Evolutionary conservation across 371 early-diverging fungal species (phyloP).

Genomic region (Haplosporangium sp.): DNA sequence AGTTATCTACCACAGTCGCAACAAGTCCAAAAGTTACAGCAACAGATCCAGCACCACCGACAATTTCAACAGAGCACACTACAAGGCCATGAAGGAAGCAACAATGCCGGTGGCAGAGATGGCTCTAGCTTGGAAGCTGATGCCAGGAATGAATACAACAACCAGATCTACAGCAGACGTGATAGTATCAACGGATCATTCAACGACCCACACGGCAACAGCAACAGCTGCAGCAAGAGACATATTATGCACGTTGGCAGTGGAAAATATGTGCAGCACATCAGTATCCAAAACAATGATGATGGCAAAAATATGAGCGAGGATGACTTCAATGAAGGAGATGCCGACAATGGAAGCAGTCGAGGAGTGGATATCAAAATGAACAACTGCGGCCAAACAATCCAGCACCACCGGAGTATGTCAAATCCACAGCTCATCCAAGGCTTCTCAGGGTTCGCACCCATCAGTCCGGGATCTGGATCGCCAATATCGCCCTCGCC

Average conservation of each 20-base stretch:
- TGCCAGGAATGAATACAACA: neutral
- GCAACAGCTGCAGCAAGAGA: conserved; percentile 2
- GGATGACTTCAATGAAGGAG: conserved; percentile 1
- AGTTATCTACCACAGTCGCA: conserved; percentile 39
- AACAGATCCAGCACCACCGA: conserved; percentile 45
- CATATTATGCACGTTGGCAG: conserved; percentile 12
- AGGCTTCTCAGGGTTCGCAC: conserved; percentile 30
- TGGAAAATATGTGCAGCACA: conserved; percentile 21
- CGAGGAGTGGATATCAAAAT: conserved; percentile 32
- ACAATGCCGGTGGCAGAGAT: neutral
- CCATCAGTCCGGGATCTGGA: conserved; percentile 15
- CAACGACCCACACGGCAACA: neutral
- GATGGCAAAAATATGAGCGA: conserved; percentile 35
- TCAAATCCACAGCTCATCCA: conserved; percentile 28
- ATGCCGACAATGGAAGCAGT: conserved; percentile 10
- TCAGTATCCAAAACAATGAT: conserved; percentile 34
- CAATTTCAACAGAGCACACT: conserved; percentile 27
- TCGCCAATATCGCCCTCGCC: conserved; percentile 20
- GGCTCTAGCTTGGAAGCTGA: neutral
- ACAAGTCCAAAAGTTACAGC: conserved; percentile 39
- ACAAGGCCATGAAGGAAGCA: neutral
- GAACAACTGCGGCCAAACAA: conserved; percentile 5
- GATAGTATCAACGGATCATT: neutral
- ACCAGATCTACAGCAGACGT: neutral
- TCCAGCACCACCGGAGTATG: conserved; percentile 31